A percentile compares a stretch with the other conserved stretches of the same genome.
Evolutionary conservation across 2,329 filamentous ascomycete species (phyloP).

Genomic region (Cryphonectria japonica): DNA sequence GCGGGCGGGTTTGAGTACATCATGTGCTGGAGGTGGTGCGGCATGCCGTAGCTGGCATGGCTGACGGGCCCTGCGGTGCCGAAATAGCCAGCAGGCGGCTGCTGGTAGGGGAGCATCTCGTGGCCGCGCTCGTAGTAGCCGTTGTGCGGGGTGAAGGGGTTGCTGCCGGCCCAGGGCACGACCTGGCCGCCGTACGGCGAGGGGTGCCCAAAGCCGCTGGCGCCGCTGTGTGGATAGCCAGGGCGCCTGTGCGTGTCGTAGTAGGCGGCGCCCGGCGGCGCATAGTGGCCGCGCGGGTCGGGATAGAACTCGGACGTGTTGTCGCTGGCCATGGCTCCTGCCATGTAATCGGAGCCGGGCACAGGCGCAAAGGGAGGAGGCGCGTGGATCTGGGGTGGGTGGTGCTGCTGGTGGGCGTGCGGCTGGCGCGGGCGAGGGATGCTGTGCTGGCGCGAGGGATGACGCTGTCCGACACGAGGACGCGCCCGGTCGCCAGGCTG

Average conservation of each 20-base stretch:
- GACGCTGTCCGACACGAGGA: slow-evolving; percentile 43
- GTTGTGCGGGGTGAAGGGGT: slow-evolving; percentile 48
- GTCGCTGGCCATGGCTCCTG: slow-evolving; percentile 54
- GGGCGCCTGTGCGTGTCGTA: slow-evolving; percentile 38
- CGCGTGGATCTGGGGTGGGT: slow-evolving; percentile 35
- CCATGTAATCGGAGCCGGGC: slow-evolving; percentile 19
- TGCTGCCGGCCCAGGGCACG: slow-evolving; percentile 49
- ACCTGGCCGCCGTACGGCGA: slow-evolving; percentile 45
- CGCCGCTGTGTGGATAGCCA: slow-evolving; percentile 53
- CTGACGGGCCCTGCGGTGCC: slow-evolving; percentile 34
- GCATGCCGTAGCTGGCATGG: slow-evolving; percentile 34
- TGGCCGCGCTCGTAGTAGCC: slow-evolving; percentile 49
- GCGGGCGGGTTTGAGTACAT: slow-evolving; percentile 46
- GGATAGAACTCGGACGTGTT: slow-evolving; percentile 47
- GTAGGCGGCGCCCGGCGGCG: background rate
- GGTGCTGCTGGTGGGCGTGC: slow-evolving; percentile 30
- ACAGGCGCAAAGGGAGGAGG: slow-evolving; percentile 46
- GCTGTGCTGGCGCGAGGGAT: slow-evolving; percentile 43
- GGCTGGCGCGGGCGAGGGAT: slow-evolving; percentile 39
- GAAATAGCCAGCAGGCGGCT: slow-evolving; percentile 37
- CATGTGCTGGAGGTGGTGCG: slow-evolving; percentile 44
- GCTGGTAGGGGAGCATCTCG: slow-evolving; percentile 57
- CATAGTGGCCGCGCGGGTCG: slow-evolving; percentile 59
- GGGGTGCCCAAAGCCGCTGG: slow-evolving; percentile 47
- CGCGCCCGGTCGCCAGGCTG: slow-evolving; percentile 34